Evolutionary conservation across 2,329 filamentous ascomycete species (phyloP).

Genomic region (Chrysosphaeria jannelii): DNA sequence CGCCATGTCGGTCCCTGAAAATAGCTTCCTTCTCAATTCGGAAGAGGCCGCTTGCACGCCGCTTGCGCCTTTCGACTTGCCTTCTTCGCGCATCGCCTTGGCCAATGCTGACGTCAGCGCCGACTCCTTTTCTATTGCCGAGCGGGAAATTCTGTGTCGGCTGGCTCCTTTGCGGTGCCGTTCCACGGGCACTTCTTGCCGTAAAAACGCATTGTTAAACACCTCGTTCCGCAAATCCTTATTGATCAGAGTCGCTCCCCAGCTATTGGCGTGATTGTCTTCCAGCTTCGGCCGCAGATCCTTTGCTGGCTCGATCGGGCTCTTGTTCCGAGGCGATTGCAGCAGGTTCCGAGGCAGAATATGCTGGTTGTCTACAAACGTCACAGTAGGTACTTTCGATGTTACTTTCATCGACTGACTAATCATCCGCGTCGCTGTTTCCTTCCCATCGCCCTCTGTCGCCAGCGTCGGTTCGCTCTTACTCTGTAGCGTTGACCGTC

Average conservation of each 20-base stretch:
- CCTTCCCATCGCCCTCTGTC: slow-evolving; percentile 5
- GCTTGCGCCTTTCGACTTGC: too few species aligned
- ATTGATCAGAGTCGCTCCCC: slow-evolving; percentile 84
- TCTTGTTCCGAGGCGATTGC: slow-evolving; percentile 19
- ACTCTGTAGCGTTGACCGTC: slow-evolving; percentile 11
- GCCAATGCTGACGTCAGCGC: background rate
- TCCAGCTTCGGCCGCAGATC: slow-evolving; percentile 19
- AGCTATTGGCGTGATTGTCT: slow-evolving; percentile 31
- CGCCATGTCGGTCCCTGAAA: too few species aligned
- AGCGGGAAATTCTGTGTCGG: slow-evolving; percentile 27
- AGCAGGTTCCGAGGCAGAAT: slow-evolving; percentile 71
- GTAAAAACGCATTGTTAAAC: slow-evolving; percentile 70
- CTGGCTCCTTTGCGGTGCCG: slow-evolving; percentile 37
- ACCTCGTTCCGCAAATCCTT: slow-evolving; percentile 68
- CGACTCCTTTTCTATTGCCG: background rate
- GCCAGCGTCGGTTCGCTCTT: slow-evolving; percentile 9
- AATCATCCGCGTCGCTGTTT: slow-evolving; percentile 13
- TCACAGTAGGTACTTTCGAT: slow-evolving; percentile 54
- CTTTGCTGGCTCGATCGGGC: background rate
- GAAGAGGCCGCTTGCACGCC: too few species aligned
- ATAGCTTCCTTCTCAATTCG: too few species aligned
- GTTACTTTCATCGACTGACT: slow-evolving; percentile 46
- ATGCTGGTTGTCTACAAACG: slow-evolving; percentile 79
- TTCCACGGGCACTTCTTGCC: slow-evolving; percentile 54
- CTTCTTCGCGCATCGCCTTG: background rate